A percentile compares a stretch with the other conserved stretches of the same genome.
Evolutionary conservation across 495 filamentous ascomycete species (phyloP).

Genomic region (Mytilinidion resinicola): DNA sequence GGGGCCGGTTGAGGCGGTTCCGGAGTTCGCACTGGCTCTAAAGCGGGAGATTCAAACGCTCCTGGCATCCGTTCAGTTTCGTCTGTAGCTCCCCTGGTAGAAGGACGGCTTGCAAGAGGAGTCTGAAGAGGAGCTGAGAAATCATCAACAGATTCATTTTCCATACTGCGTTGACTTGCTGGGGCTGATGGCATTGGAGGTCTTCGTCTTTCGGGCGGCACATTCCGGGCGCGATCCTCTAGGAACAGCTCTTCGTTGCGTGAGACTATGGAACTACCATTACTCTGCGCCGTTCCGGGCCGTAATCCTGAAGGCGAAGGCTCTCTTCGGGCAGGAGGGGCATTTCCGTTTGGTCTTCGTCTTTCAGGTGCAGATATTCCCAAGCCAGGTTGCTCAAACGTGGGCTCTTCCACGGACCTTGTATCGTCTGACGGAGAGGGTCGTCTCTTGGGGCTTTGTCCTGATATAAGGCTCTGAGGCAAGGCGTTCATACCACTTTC

Average conservation of each 20-base stretch:
- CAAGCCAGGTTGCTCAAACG: slow-evolving; percentile 6
- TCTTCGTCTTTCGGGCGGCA: slow-evolving; percentile 25
- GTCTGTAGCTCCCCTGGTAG: background rate
- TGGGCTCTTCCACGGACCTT: slow-evolving; percentile 13
- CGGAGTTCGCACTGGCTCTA: background rate
- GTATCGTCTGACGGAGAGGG: slow-evolving; percentile 18
- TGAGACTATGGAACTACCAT: slow-evolving; percentile 19
- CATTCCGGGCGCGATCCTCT: slow-evolving; percentile 12
- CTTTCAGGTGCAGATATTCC: slow-evolving; percentile 12
- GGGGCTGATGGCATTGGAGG: slow-evolving; percentile 23
- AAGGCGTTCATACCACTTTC: slow-evolving; percentile 21
- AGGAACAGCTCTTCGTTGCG: slow-evolving; percentile 16
- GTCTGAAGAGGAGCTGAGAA: slow-evolving; percentile 10
- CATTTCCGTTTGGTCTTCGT: slow-evolving; percentile 12
- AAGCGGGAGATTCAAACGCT: background rate
- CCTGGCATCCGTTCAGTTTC: too few relatives aligned
- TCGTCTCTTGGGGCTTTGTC: slow-evolving; percentile 16
- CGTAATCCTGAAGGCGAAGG: slow-evolving; percentile 18
- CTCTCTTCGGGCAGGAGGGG: slow-evolving; percentile 7
- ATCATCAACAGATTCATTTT: slow-evolving; percentile 7
- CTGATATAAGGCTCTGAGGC: slow-evolving; percentile 2
- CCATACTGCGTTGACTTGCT: slow-evolving; percentile 15
- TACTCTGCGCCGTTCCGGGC: slow-evolving; percentile 23
- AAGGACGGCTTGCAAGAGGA: background rate
- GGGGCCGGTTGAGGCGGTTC: background rate